Evolutionary conservation across 2,329 filamentous ascomycete genomes (phyloP).

Genomic region (Diaporthe vaccinii): DNA sequence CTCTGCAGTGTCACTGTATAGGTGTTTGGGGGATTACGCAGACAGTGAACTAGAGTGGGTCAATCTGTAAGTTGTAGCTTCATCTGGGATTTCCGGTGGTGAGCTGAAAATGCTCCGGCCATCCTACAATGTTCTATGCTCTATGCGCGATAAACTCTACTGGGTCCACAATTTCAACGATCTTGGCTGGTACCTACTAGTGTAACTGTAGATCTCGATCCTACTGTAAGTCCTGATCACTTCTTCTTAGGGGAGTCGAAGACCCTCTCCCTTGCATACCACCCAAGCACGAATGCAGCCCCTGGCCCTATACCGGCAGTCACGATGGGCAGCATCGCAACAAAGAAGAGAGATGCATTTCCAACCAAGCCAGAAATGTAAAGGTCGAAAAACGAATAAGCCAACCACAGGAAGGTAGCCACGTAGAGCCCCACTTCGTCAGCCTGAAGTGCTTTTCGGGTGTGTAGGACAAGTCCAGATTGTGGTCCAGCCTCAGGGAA

Average conservation of each 20-base stretch:
- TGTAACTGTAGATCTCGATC: neutral
- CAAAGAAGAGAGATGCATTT: neutral
- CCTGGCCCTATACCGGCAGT: neutral
- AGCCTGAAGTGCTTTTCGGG: neutral
- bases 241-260: neutral
- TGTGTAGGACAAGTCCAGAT: neutral
- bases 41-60: too few relatives aligned
- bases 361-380: neutral
- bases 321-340: neutral
- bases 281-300: neutral
- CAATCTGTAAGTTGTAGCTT: too few relatives aligned
- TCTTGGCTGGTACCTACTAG: too few relatives aligned
- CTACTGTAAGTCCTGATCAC: neutral
- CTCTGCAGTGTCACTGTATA: too few relatives aligned
- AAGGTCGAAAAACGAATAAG: neutral
- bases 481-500: neutral
- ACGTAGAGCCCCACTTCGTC: neutral
- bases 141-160: too few relatives aligned
- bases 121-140: too few relatives aligned
- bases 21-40: too few relatives aligned
- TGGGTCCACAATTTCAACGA: too few relatives aligned
- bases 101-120: too few relatives aligned
- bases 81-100: too few relatives aligned
- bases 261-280: neutral
- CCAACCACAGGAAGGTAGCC: neutral